Evolutionary conservation across 2,329 filamentous ascomycete genomes (phyloP).

Genomic region (Endocalyx cinctus): DNA sequence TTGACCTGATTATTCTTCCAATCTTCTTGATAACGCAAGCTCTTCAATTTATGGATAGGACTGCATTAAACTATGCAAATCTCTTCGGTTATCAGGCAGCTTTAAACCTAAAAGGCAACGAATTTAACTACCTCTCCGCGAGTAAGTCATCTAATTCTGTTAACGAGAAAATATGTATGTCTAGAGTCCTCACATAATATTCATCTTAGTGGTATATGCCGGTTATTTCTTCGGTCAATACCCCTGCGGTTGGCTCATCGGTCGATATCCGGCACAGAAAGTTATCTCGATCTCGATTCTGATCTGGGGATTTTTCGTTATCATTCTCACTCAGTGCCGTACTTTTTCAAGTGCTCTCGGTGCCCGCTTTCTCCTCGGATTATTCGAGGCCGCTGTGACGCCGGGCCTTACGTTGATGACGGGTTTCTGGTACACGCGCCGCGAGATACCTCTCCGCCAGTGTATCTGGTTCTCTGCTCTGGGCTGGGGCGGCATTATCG

Average conservation of each 20-base stretch:
- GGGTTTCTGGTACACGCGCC: slow-evolving; percentile 31
- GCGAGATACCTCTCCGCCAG: slow-evolving; percentile 31
- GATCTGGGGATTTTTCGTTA: slow-evolving; percentile 29
- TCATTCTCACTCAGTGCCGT: slow-evolving; percentile 28
- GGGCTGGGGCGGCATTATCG: slow-evolving; percentile 22
- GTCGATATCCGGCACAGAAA: slow-evolving; percentile 30
- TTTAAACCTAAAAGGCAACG: slow-evolving; percentile 24
- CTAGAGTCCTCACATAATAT: too few species aligned
- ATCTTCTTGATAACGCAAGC: slow-evolving; percentile 27
- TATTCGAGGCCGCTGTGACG: slow-evolving; percentile 29
- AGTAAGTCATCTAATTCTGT: too few species aligned
- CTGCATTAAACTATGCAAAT: slow-evolving; percentile 27
- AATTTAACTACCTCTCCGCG: slow-evolving; percentile 33
- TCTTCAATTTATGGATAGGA: slow-evolving; percentile 28
- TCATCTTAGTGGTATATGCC: slow-evolving; percentile 32
- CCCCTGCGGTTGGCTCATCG: slow-evolving; percentile 35
- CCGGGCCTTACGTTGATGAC: slow-evolving; percentile 30
- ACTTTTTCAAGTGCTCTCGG: slow-evolving; percentile 20
- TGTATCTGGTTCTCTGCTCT: slow-evolving; percentile 28
- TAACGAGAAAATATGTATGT: too few species aligned
- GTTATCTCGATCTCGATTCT: slow-evolving; percentile 27
- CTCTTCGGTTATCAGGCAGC: slow-evolving; percentile 32
- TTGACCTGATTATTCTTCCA: slow-evolving; percentile 26
- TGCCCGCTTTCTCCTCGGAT: slow-evolving; percentile 24
- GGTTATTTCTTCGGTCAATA: slow-evolving; percentile 38